These are phyloP conservation scores for Dactylellina leptospora DNA, from an alignment of 2,329 filamentous ascomycete genomes.

Conservation along the genomic window DNA sequence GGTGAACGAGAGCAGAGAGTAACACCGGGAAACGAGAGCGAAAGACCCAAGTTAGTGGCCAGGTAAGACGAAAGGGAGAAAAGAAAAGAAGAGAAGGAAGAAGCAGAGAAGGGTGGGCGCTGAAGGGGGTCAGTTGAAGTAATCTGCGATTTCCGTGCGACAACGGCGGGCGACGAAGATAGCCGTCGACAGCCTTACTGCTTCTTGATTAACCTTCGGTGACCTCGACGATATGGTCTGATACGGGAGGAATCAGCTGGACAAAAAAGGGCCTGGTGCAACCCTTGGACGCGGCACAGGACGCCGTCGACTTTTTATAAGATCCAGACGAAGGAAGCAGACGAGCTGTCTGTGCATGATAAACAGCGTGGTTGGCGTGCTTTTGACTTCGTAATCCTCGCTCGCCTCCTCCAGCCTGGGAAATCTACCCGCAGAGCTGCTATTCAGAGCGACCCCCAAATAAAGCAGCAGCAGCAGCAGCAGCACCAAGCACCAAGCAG, in stretches of 20 bases:
- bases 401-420: slow-evolving; percentile 32
- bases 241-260: slow-evolving; percentile 47
- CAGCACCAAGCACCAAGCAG: too few relatives aligned
- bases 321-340: slow-evolving; percentile 14
- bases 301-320: slow-evolving; percentile 32
- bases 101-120: slow-evolving; percentile 13
- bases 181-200: slow-evolving; percentile 24
- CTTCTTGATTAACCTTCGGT: too few relatives aligned
- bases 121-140: slow-evolving; percentile 1
- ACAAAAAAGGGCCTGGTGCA: slow-evolving; percentile 24
- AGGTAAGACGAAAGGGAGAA: slow-evolving; percentile 24
- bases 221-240: slow-evolving; percentile 1
- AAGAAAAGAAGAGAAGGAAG: background rate
- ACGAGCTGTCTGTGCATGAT: slow-evolving; percentile 32
- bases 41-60: background rate
- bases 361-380: slow-evolving; percentile 32
- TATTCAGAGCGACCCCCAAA: too few relatives aligned
- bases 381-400: slow-evolving; percentile 11
- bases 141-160: background rate
- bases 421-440: slow-evolving; percentile 47
- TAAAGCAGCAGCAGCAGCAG: too few relatives aligned
- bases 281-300: slow-evolving; percentile 44
- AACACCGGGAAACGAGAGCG: background rate
- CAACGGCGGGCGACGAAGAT: background rate
- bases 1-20: background rate